Conservation (phyloP, 805 yeast genomes). For the Ogataea nakhonphanomensis region DNA sequence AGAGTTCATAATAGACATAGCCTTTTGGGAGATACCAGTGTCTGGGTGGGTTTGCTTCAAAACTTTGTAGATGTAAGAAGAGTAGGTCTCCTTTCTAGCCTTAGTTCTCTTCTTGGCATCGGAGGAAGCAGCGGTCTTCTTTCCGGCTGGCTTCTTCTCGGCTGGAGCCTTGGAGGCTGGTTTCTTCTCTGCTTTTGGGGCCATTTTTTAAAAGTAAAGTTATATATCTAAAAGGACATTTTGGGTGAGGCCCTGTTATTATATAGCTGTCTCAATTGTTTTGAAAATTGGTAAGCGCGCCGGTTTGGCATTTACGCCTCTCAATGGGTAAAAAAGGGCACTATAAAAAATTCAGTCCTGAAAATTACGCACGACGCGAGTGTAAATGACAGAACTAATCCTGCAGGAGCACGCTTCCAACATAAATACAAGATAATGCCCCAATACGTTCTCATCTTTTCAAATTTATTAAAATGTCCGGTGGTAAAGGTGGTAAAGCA, state of each 20-base stretch:
- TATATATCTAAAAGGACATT: conserved; percentile 3
- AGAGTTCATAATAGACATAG: conserved; percentile 98
- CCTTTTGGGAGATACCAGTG: conserved; percentile 98
- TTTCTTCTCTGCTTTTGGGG: conserved; percentile 60
- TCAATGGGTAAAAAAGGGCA: conserved; percentile 9
- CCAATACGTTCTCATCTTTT: conserved; percentile 9
- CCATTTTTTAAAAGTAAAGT: conserved; percentile 42
- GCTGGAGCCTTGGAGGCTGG: conserved; percentile 97
- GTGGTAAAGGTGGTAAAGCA: conserved; percentile 91
- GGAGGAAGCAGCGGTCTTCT: conserved; percentile 80
- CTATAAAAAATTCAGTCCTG: conserved; percentile 1
- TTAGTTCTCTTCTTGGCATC: conserved; percentile 89
- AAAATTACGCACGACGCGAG: conserved; percentile 9
- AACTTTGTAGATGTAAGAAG: conserved; percentile 97
- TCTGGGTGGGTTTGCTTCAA: conserved; percentile 99
- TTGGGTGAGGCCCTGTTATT: conserved; percentile 6
- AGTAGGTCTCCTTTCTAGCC: conserved; percentile 97
- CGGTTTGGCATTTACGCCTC: conserved; percentile 8
- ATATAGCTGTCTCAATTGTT: conserved; percentile 7
- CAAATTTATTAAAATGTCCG: conserved; percentile 41
- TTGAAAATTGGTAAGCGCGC: conserved; percentile 5
- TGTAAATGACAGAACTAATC: conserved; percentile 8
- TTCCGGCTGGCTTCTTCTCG: conserved; percentile 89
- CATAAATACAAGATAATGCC: conserved; percentile 12
- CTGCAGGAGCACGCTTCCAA: conserved; percentile 1